Conservation (phyloP, 306 rosid species). For the Rosa lucieae region DNA sequence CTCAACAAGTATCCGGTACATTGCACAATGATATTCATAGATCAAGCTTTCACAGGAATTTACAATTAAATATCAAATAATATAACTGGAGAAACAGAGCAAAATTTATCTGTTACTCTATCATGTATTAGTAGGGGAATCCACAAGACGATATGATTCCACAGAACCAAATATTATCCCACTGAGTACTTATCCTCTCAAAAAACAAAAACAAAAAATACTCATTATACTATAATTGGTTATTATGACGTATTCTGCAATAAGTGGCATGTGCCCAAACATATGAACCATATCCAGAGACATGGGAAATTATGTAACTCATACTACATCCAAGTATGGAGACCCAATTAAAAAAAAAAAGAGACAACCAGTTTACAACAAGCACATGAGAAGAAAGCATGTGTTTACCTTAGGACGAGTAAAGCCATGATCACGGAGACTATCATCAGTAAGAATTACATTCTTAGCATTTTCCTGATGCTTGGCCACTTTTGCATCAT, state of each 20-base stretch:
- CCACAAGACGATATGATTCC: neutral
- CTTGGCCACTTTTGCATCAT: slow-evolving; percentile 62
- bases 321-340: neutral
- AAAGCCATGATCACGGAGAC: slow-evolving; percentile 85
- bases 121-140: neutral
- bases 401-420: slow-evolving; percentile 89
- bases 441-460: slow-evolving; percentile 36
- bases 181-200: neutral
- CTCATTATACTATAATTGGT: neutral
- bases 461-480: slow-evolving; percentile 42
- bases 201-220: neutral
- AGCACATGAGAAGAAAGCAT: slow-evolving; percentile 7
- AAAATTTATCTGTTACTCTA: neutral
- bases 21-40: neutral
- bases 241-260: neutral
- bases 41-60: neutral
- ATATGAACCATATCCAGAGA: neutral
- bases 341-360: neutral
- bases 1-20: neutral
- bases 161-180: neutral
- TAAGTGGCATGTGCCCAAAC: neutral
- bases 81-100: neutral
- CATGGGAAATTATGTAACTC: neutral
- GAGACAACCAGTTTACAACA: neutral
- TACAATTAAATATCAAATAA: neutral